These are phyloP conservation scores for Kwoniella dendrophila DNA, from an alignment of 768 basidiomycete species.

Conservation along the genomic window DNA sequence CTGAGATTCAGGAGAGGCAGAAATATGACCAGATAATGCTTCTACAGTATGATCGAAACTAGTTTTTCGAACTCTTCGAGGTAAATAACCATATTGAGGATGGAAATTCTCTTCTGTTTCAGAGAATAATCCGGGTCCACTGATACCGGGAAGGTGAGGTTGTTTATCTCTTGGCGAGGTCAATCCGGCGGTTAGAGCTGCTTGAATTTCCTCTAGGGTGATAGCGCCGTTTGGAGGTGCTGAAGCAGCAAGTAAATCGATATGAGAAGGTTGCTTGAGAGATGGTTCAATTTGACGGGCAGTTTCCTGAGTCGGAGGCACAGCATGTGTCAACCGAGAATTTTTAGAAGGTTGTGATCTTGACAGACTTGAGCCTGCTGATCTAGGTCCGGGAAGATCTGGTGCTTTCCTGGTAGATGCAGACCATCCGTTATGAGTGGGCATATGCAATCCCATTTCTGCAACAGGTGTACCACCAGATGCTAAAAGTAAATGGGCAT, in stretches of 20 bases:
- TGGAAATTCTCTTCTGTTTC: constrained; percentile 54
- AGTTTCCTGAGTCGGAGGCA: constrained; percentile 10
- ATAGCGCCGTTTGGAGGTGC: constrained; percentile 29
- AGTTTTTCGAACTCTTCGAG: constrained; percentile 86
- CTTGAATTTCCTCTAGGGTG: constrained; percentile 20
- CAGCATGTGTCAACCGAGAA: constrained; percentile 3
- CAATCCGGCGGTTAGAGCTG: constrained; percentile 24
- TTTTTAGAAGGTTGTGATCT: constrained; percentile 2
- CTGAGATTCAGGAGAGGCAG: constrained; percentile 20
- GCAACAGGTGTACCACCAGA: constrained; percentile 18
- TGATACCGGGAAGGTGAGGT: constrained; percentile 48
- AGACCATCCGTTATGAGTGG: constrained; percentile 7
- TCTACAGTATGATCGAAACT: constrained; percentile 91
- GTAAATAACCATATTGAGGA: constrained; percentile 61
- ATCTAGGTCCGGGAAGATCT: constrained; percentile 1
- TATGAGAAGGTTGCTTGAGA: constrained; percentile 20
- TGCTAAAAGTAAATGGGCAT: constrained; percentile 54
- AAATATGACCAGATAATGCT: constrained; percentile 58
- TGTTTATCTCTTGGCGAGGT: constrained; percentile 19
- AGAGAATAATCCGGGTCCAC: constrained; percentile 48
- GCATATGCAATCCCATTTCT: constrained; percentile 23
- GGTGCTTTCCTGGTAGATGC: constrained; percentile 8
- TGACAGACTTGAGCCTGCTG: constrained; percentile 12
- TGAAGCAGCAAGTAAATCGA: constrained; percentile 42
- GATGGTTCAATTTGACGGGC: constrained; percentile 2